A percentile compares a stretch with the other conserved stretches of the same genome.
Evolutionary conservation across 2,329 filamentous ascomycete species (phyloP).

Genomic region (Penicillium polonicum): DNA sequence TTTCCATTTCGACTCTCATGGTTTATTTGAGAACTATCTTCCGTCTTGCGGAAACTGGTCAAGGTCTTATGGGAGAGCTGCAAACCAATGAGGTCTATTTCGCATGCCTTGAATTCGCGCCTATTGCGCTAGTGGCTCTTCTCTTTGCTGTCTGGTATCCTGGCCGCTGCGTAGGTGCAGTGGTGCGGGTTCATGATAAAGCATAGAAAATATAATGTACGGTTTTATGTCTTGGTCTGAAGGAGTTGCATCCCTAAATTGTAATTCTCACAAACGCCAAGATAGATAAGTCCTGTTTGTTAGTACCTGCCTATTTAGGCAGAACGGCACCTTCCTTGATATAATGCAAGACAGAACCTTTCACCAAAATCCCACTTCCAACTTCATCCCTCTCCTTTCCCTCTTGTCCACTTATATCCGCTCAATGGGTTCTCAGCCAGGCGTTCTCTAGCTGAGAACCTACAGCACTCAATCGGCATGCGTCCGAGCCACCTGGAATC

Average conservation of each 20-base stretch:
- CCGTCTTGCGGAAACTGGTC: conserved; percentile 15
- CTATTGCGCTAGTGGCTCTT: conserved; percentile 16
- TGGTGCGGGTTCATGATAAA: background rate
- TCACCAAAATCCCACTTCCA: background rate
- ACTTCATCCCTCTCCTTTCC: background rate
- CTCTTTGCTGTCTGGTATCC: conserved; percentile 16
- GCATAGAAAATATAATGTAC: background rate
- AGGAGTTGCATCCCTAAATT: background rate
- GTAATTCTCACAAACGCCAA: background rate
- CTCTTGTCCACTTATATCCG: background rate
- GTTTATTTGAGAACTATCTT: conserved; percentile 19
- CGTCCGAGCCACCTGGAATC: background rate
- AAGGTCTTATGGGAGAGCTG: conserved; percentile 14
- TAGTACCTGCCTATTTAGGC: background rate
- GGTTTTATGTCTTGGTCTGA: background rate
- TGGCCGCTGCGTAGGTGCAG: conserved; percentile 8
- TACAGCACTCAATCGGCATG: background rate
- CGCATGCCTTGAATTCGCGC: conserved; percentile 20
- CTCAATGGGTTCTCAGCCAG: background rate
- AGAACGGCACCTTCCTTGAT: background rate
- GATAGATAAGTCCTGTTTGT: background rate
- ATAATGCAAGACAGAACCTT: background rate
- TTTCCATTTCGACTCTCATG: conserved; percentile 17
- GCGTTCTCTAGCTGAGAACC: background rate
- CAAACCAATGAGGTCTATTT: conserved; percentile 17